These are phyloP conservation scores for Kewa caespitosa DNA, from an alignment of 179 eudicot genomes.

Conservation along the genomic window DNA sequence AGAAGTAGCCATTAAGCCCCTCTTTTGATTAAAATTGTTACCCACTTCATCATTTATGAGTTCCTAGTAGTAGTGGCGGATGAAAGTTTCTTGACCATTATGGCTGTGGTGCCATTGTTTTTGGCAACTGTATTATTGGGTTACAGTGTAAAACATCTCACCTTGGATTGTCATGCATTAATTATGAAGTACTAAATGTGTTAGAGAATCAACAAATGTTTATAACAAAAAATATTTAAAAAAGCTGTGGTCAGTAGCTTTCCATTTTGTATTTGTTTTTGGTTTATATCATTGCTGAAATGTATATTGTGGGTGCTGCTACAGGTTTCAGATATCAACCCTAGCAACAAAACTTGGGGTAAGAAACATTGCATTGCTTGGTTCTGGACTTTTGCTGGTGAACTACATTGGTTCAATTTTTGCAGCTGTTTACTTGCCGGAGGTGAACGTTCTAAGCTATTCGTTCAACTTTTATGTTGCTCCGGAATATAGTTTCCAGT, in stretches of 20 bases:
- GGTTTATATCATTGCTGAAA: neutral
- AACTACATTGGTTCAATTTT: constrained; percentile 77
- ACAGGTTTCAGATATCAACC: constrained; percentile 84
- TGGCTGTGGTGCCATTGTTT: neutral
- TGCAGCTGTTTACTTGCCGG: constrained; percentile 72
- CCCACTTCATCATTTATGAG: neutral
- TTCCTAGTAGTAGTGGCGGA: neutral
- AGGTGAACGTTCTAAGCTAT: constrained; percentile 41
- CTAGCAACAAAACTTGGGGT: constrained; percentile 97
- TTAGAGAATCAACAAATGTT: neutral
- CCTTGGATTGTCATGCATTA: neutral
- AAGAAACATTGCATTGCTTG: constrained; percentile 87
- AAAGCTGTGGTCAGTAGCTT: neutral
- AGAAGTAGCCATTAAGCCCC: neutral
- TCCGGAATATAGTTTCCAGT: neutral
- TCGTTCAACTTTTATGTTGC: neutral
- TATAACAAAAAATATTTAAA: too few relatives aligned
- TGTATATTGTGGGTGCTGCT: constrained; percentile 1
- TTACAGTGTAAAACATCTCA: neutral
- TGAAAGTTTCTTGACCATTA: neutral
- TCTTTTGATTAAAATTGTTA: neutral
- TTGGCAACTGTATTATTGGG: neutral
- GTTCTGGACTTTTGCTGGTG: constrained; percentile 83
- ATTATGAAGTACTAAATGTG: neutral
- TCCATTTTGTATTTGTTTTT: neutral